These are phyloP conservation scores for Stereum hirsutum DNA, from an alignment of 1,284 basidiomycete genomes.

Conservation along the genomic window DNA sequence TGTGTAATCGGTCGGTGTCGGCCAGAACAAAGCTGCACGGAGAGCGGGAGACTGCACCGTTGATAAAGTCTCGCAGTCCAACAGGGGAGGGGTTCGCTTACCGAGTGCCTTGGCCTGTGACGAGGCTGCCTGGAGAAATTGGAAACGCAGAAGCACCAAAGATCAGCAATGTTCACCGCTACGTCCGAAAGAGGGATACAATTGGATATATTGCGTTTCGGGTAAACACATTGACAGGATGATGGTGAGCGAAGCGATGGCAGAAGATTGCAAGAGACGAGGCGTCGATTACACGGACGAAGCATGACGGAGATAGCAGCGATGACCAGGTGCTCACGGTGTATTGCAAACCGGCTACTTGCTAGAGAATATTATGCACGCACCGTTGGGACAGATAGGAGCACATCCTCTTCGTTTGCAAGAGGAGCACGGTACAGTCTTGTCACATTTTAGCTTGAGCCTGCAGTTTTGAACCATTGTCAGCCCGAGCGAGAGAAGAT, in stretches of 20 bases:
- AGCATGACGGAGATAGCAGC: conserved; percentile 1
- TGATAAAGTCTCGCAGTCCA: not conserved
- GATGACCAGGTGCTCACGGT: not conserved
- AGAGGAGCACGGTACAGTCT: conserved; percentile 65
- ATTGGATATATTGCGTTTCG: not conserved
- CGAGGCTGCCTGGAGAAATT: conserved; percentile 33
- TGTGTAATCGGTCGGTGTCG: conserved; percentile 66
- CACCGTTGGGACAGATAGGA: conserved; percentile 67
- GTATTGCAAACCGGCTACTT: not conserved
- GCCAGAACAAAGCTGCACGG: conserved; percentile 60
- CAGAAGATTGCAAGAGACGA: too few species aligned
- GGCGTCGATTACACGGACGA: too few species aligned
- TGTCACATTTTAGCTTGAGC: conserved; percentile 54
- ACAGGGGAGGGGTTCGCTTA: conserved; percentile 20
- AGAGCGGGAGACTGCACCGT: not conserved
- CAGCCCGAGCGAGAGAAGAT: not conserved
- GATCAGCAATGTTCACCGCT: not conserved
- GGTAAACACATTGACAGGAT: not conserved
- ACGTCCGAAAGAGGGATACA: too few species aligned
- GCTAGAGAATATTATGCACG: too few species aligned
- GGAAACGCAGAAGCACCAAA: conserved; percentile 12
- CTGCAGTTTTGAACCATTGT: too few species aligned
- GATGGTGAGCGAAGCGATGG: too few species aligned
- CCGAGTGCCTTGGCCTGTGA: conserved; percentile 70
- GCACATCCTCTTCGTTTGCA: conserved; percentile 67